Percentiles rank a stretch among this genome's conserved stretches.
phyloP scores from a whole-genome alignment of 768 basidiomycete species.

The Rhizopogon salebrosus region DNA sequence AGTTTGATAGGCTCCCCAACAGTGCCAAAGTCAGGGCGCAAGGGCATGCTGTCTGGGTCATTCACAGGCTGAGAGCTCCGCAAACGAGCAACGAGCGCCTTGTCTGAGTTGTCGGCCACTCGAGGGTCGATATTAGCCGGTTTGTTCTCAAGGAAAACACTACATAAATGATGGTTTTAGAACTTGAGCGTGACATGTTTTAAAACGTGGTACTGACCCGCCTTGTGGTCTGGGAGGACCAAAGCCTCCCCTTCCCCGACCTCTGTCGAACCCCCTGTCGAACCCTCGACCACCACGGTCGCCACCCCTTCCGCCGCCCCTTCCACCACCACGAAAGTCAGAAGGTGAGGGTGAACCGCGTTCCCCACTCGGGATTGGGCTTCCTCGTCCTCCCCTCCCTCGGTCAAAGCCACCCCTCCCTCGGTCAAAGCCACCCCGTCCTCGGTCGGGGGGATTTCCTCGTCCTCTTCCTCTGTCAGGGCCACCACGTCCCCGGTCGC shows the following conservation, averaged over 20 bases:
- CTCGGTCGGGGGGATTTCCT: constrained; percentile 22
- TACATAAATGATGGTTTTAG: constrained; percentile 11
- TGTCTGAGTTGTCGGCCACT: constrained; percentile 36
- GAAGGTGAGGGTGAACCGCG: not conserved
- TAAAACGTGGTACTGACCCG: constrained; percentile 29
- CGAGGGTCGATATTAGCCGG: constrained; percentile 53
- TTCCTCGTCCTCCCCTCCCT: constrained; percentile 22
- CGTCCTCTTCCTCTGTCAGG: constrained; percentile 28
- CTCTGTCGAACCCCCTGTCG: constrained; percentile 19
- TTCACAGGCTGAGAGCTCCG: constrained; percentile 19
- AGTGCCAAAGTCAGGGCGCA: constrained; percentile 45
- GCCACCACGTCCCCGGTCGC: constrained; percentile 34
- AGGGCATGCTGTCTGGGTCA: constrained; percentile 31
- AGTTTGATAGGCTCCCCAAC: constrained; percentile 39
- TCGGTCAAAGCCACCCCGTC: constrained; percentile 33
- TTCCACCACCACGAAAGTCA: constrained; percentile 18
- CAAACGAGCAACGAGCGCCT: constrained; percentile 35
- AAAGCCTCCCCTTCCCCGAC: constrained; percentile 23
- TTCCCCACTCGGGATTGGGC: not conserved
- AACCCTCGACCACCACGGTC: constrained; percentile 30
- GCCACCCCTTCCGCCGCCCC: constrained; percentile 19
- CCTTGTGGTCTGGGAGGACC: constrained; percentile 30
- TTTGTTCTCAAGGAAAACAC: constrained; percentile 35
- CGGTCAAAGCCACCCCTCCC: constrained; percentile 30
- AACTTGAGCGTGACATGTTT: not conserved